Evolutionary conservation across 2,329 filamentous ascomycete species (phyloP), one percentile per base, ranked within the genome.

Genomic region (Paraphaeosphaeria minitans): DNA sequence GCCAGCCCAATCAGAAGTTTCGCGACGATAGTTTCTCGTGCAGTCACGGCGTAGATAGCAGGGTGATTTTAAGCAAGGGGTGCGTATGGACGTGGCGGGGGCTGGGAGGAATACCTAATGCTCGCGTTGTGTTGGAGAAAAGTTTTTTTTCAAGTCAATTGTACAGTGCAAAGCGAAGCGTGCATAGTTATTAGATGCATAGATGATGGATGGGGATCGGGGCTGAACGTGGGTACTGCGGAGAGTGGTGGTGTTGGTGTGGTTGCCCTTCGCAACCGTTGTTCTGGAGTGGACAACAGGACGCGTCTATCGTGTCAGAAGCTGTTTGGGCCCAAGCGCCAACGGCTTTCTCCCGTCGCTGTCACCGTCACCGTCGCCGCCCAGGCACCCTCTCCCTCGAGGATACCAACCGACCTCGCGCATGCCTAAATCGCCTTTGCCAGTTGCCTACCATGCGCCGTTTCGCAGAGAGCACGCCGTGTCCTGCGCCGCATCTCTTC

Each of bases 391-490:
- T 42, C 21, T 27, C 45, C 46, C 22, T 33, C 24, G 3, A 3
- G 24, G 24, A 27, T 27, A 27, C 24, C 24, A 27, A 6, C 12
- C 12, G 14, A 37, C 31, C 51, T 10, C 21, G 21, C 49, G 31
- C 46, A 37, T 43, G 51, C 46, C 37, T 41, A 7, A 27, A 21
- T 22, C 37, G 16, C 31, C 27, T 10, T 41, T 21, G 49, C 57
- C 39, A 42, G 50, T 10, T 21, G 10, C 48, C 55, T 61, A 66
- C 42, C 27, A 77, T 76, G 74, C 69, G 73, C 60, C 68, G 72
- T 54, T 74, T 72, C 60, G 63, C 68, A 55, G 70, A 75, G 42
- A 70, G 70, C 59, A 77, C 74, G 58, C 74, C 75, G 41, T 77
- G 74, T 61, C 75, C 75, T 14, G 69, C 69, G 58, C 71, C 74